Conservation (phyloP, 2,329 filamentous ascomycete species). For the Canariomyces notabilis region DNA sequence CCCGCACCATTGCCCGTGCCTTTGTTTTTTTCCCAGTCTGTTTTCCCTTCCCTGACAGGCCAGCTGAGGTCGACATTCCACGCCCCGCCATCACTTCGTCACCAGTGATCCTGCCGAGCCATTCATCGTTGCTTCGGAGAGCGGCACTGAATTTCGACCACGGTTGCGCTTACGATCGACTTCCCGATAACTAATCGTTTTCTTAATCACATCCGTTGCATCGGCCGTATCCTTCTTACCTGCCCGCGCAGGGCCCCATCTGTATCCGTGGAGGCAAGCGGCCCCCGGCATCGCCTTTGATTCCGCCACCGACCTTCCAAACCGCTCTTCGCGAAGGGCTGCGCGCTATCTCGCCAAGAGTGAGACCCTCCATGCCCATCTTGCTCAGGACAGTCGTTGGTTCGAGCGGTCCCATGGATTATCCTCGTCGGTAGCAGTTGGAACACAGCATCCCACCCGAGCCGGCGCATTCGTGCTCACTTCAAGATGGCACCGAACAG, state of each 20-base stretch:
- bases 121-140: background rate
- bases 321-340: background rate
- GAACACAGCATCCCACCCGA: slow-evolving; percentile 19
- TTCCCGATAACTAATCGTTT: slow-evolving; percentile 14
- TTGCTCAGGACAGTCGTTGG: background rate
- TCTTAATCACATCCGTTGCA: slow-evolving; percentile 23
- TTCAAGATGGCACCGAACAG: slow-evolving; percentile 48
- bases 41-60: slow-evolving; percentile 1
- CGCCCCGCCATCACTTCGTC: background rate
- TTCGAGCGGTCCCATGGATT: slow-evolving; percentile 32
- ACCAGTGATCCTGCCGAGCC: slow-evolving; percentile 5
- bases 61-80: background rate
- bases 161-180: slow-evolving; percentile 2
- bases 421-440: slow-evolving; percentile 22
- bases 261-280: slow-evolving; percentile 3
- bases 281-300: slow-evolving; percentile 1
- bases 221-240: slow-evolving; percentile 19
- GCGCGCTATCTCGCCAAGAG: background rate
- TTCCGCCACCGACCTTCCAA: slow-evolving; percentile 4
- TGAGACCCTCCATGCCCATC: slow-evolving; percentile 2
- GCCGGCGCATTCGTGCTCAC: slow-evolving; percentile 14
- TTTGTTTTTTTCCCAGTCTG: slow-evolving; percentile 18
- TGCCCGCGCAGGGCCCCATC: slow-evolving; percentile 1
- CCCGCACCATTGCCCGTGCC: slow-evolving; percentile 16
- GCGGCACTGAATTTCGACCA: slow-evolving; percentile 11